phyloP scores from a whole-genome alignment of 2,329 filamentous ascomycete genomes.

The Rhinocladiella similis region DNA sequence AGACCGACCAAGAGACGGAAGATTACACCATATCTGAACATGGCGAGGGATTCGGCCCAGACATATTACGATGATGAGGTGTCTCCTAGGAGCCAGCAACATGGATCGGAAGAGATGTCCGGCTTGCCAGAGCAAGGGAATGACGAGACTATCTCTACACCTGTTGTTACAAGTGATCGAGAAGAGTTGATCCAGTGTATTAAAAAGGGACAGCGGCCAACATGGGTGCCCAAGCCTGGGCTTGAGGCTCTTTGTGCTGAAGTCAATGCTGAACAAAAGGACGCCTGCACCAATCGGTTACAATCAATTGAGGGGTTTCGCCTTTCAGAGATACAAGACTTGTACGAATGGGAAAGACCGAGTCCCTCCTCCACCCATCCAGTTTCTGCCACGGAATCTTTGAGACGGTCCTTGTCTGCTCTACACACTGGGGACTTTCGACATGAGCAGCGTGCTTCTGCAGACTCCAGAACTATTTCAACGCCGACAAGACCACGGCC shows the following conservation, averaged over 20 bases:
- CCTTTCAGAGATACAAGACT: conserved; percentile 48
- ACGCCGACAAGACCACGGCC: neutral
- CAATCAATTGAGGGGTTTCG: conserved; percentile 29
- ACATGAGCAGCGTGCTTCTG: conserved; percentile 32
- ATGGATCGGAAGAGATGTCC: neutral
- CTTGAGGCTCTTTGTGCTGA: conserved; percentile 46
- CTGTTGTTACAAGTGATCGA: conserved; percentile 52
- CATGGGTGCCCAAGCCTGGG: conserved; percentile 66
- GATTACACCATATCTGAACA: conserved; percentile 11
- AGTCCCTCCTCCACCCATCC: conserved; percentile 55
- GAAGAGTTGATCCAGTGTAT: conserved; percentile 80
- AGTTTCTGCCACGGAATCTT: conserved; percentile 24
- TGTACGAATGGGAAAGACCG: neutral
- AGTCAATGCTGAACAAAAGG: conserved; percentile 20
- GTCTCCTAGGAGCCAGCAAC: neutral
- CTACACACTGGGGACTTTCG: conserved; percentile 64
- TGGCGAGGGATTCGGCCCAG: conserved; percentile 18
- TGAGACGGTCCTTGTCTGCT: conserved; percentile 69
- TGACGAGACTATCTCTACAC: no score
- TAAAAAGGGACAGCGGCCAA: conserved; percentile 75
- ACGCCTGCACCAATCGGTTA: conserved; percentile 35
- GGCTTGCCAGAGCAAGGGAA: neutral
- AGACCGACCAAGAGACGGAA: conserved; percentile 26
- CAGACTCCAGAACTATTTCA: neutral
- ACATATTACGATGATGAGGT: conserved; percentile 7